Evolutionary conservation across 768 basidiomycete genomes (phyloP), one percentile per base, ranked within the genome.

Genomic region (Cystofilobasidium bisporidii): DNA sequence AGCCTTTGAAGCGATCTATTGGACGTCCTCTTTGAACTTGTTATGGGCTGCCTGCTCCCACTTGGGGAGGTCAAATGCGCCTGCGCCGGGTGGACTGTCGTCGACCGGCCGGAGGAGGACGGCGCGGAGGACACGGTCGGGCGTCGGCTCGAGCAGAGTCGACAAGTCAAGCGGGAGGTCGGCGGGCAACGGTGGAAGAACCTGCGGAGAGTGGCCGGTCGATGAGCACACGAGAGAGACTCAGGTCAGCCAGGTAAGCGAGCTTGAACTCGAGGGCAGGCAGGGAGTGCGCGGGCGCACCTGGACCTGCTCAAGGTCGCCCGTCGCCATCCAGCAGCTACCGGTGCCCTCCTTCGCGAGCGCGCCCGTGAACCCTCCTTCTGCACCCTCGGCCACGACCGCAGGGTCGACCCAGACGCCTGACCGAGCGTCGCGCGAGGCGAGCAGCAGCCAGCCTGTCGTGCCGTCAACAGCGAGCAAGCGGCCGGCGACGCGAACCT

Each of bases 401-500:
- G 22, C 14, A 0, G 33, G 38, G 17, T 64, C 63, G 53, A 64
- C 53, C 63, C 63, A 64, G 28, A 64, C 17, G 2, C 15, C 63
- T 14, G 55, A 20, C 2, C 17, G 14, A 11, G 17, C 17, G 28
- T 55, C 50, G 55, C 26, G 26, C 8, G n/a, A 41, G 53, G 24
- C 18, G 55, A 64, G 40, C 24, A 64, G 63, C 11, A 64, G n/a
- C 50, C 28, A 64, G 53, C 63, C 63, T 2, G 63, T 43, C 36
- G 53, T 17, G 14, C 17, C 5, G 38, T 64, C 63, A 40, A n/a
- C 40, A 3, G 50, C 9, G 28, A 64, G 55, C 1, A 64, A 40
- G 26, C 63, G 38, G 53, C 63, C 63, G 3, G 41, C 63, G 33
- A 64, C 41, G 18, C 63, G 63, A 32, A 55, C 63, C 55, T 64